Evolutionary conservation across 1,139 yeast species (phyloP), one percentile per base, ranked within the genome.

Genomic region (Magnusiomyces ingens): DNA sequence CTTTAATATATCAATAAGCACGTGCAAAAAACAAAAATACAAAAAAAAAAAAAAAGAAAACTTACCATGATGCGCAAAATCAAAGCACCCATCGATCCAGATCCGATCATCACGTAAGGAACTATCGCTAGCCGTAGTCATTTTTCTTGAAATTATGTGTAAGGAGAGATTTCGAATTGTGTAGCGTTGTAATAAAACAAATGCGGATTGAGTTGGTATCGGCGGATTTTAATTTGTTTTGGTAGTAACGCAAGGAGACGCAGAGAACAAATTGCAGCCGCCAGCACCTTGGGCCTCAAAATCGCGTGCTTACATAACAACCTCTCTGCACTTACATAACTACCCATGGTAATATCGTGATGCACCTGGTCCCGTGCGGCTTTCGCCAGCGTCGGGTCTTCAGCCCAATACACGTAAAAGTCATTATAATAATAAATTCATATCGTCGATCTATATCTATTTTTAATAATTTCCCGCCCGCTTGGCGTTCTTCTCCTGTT

Each of bases 71-170:
- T 93, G 99, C 42, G 95, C 89, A 72, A 93, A 93, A 68, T 93
- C 99, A 71, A 93, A 93, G 66, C 99, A 93, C 0, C 99, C 99
- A 67, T 93, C 99, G 44, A 93, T 82, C 99, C 98, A 93, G 58
- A 90, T 60, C 37, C 67, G 59, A 51, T 64, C 65, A 18, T 55
- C 57, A 45, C 52, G 45, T 17, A 45, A 32, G 8, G 48, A 40
- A 15, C 43, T 40, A 40, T 26, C 32, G 32, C 32, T 26, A 26
- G 43, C n/a, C 41, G 15, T 40, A 40, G 18, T 37, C 18, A 37
- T 17, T 37, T 37, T 37, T 37, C n/a, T 19, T 6, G 15, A 2
- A 8, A 32, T 32, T 32, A 12, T 32, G 12, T 10, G 8, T 32
- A 32, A 37, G 3, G 5, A 13, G 10, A 37, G 15, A 15, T n/a